These are phyloP conservation scores for Arabis alpina DNA, from an alignment of 345 rosid species.

Conservation along the genomic window DNA sequence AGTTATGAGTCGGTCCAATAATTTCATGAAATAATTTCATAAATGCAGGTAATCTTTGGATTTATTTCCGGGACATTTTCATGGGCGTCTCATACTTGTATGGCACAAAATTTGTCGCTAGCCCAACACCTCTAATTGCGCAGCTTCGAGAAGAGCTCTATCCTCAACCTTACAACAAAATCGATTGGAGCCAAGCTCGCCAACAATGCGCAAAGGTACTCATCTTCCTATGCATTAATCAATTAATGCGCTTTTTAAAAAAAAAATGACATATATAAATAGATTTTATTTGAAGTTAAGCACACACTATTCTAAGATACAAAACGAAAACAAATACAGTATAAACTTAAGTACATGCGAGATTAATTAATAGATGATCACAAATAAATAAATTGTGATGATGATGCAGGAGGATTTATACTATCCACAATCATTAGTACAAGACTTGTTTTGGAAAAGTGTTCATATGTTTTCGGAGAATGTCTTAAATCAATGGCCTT, in stretches of 20 bases:
- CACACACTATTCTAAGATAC: no score
- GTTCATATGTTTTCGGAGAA: slow-evolving; percentile 48
- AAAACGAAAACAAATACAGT: no score
- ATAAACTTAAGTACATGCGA: no score
- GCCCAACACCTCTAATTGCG: slow-evolving; percentile 37
- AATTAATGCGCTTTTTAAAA: no score
- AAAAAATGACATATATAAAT: no score
- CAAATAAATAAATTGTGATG: neutral
- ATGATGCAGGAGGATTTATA: slow-evolving; percentile 50
- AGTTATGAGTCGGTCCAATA: neutral
- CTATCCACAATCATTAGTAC: slow-evolving; percentile 46
- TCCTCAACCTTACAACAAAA: slow-evolving; percentile 43
- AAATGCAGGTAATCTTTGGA: slow-evolving; percentile 41
- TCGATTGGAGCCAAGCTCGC: slow-evolving; percentile 48
- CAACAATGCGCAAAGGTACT: slow-evolving; percentile 47
- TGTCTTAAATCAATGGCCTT: slow-evolving; percentile 47
- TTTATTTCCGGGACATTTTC: slow-evolving; percentile 43
- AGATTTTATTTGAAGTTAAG: no score
- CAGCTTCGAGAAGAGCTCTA: slow-evolving; percentile 52
- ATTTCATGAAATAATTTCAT: no score
- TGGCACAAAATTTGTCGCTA: slow-evolving; percentile 48
- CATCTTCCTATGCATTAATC: neutral
- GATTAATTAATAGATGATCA: no score
- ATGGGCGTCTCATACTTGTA: slow-evolving; percentile 48
- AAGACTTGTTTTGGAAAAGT: slow-evolving; percentile 49